Evolutionary conservation across 2,329 filamentous ascomycete genomes (phyloP), one percentile per base, ranked within the genome.

Genomic region (Celoporthe dispersa): DNA sequence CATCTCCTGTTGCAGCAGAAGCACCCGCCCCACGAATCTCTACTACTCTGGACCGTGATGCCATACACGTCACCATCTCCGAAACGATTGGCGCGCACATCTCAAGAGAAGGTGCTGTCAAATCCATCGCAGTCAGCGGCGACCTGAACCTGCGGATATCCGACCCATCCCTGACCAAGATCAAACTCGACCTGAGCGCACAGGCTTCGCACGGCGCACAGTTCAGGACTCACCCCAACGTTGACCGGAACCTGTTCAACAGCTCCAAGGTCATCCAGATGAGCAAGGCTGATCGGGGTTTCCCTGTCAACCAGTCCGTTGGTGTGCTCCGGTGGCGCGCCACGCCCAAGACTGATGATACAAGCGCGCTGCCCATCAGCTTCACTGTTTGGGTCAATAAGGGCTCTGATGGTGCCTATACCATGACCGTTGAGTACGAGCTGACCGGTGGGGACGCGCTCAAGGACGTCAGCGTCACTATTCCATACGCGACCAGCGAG

Each of bases 371-470:
- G 51, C 96, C 96, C 9, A 96, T 99, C 77, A 96, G 92, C 51
- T 98, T 99, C 80, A 98, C 94, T 2, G 95, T 98, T 51, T 99
- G 96, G 96, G 93, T 97, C 71, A 98, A 97, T 82, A 94, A 94
- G 81, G 92, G 93, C 63, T 87, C 89, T 31, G 89, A 91, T 62
- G 89, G 90, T 78, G 94, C 91, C 76, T 97, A 91, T 81, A 97
- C 92, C 74, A 89, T 99, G 78, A 99, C 95, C 1, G 89, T 98
- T 44, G 96, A 98, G 81, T 99, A 98, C 79, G 96, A 99, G 80
- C 88, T 97, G 71, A 95, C 92, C 0, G 93, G 94, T 66, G 86
- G 89, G 1, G 92, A 95, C 74, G 81, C 88, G 16, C 84, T 99
- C 70, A 91, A 90, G 73, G 94, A 98, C 78, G 95, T 98, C 62